Conservation (phyloP, 2,329 filamentous ascomycete species). For the Ophiostoma quercus region DNA sequence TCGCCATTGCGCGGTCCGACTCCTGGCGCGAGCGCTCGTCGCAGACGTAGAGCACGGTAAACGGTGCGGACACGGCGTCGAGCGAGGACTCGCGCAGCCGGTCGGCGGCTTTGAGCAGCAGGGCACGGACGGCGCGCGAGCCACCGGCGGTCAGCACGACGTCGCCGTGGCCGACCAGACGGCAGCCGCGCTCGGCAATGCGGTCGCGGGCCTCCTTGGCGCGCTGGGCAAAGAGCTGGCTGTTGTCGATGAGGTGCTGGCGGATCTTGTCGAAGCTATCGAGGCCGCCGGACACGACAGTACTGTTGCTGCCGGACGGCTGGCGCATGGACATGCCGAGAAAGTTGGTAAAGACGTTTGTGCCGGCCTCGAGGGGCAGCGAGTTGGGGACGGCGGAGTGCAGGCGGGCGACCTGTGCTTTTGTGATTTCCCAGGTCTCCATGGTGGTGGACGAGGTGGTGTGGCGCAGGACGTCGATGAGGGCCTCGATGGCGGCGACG, state of each 20-base stretch:
- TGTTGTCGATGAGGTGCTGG: slow-evolving; percentile 78
- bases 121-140: slow-evolving; percentile 72
- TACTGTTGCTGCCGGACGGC: slow-evolving; percentile 8
- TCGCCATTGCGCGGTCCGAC: slow-evolving; percentile 63
- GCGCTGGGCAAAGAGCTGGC: slow-evolving; percentile 76
- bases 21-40: slow-evolving; percentile 51
- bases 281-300: slow-evolving; percentile 28
- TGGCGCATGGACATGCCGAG: slow-evolving; percentile 68
- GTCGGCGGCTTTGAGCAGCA: slow-evolving; percentile 70
- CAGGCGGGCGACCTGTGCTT: slow-evolving; percentile 68
- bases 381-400: slow-evolving; percentile 79
- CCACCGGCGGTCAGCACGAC: slow-evolving; percentile 89
- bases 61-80: slow-evolving; percentile 41
- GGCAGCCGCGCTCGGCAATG: slow-evolving; percentile 73
- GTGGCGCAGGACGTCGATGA: slow-evolving; percentile 78
- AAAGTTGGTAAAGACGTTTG: slow-evolving; percentile 92
- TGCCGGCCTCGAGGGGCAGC: slow-evolving; percentile 86
- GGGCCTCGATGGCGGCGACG: slow-evolving; percentile 58
- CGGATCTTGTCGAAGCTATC: slow-evolving; percentile 75
- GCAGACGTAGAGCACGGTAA: slow-evolving; percentile 77
- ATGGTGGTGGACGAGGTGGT: slow-evolving; percentile 80
- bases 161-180: slow-evolving; percentile 71
- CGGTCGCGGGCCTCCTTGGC: slow-evolving; percentile 79
- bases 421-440: slow-evolving; percentile 85
- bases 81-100: slow-evolving; percentile 37